Percentiles rank a stretch among this genome's conserved stretches.
These are phyloP conservation scores for Discostella stelligera DNA, from an alignment of 352 stramenopile species.

Conservation along the genomic window DNA sequence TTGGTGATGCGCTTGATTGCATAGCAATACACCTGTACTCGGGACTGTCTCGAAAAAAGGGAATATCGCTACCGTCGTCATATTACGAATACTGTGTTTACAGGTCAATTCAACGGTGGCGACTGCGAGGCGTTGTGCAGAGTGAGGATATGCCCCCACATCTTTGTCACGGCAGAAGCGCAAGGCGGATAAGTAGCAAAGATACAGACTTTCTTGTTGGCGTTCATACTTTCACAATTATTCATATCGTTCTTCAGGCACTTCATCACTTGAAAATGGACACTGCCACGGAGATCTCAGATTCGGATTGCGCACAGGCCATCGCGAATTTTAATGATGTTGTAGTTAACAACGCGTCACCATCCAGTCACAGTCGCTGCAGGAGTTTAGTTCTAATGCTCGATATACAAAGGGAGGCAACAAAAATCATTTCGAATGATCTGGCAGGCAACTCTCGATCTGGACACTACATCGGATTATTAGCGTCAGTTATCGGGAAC, in stretches of 20 bases:
- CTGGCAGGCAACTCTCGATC: slow-evolving; percentile 2
- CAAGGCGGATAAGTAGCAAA: background rate
- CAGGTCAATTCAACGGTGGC: slow-evolving; percentile 38
- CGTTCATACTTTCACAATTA: slow-evolving; percentile 19
- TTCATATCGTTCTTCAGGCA: slow-evolving; percentile 18
- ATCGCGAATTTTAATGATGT: slow-evolving; percentile 29
- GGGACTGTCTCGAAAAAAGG: background rate
- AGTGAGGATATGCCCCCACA: slow-evolving; percentile 1
- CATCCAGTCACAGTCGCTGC: slow-evolving; percentile 24
- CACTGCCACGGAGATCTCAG: background rate
- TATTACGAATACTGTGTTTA: slow-evolving; percentile 48
- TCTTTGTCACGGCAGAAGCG: slow-evolving; percentile 7
- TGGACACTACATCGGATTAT: slow-evolving; percentile 1
- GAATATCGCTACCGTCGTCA: slow-evolving; percentile 17
- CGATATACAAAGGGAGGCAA: slow-evolving; percentile 34
- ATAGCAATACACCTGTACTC: slow-evolving; percentile 5
- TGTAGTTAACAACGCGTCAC: slow-evolving; percentile 27
- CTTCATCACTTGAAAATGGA: slow-evolving; percentile 6
- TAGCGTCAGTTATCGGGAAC: slow-evolving; percentile 30
- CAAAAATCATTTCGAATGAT: slow-evolving; percentile 27
- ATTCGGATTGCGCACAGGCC: background rate
- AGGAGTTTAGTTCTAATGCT: slow-evolving; percentile 31
- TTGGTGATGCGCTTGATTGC: slow-evolving; percentile 32
- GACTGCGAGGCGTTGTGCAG: slow-evolving; percentile 15
- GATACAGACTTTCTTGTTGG: slow-evolving; percentile 28